These are phyloP conservation scores for Phoenix roebelenii DNA, from an alignment of 176 grass and related monocot species.

Conservation along the genomic window DNA sequence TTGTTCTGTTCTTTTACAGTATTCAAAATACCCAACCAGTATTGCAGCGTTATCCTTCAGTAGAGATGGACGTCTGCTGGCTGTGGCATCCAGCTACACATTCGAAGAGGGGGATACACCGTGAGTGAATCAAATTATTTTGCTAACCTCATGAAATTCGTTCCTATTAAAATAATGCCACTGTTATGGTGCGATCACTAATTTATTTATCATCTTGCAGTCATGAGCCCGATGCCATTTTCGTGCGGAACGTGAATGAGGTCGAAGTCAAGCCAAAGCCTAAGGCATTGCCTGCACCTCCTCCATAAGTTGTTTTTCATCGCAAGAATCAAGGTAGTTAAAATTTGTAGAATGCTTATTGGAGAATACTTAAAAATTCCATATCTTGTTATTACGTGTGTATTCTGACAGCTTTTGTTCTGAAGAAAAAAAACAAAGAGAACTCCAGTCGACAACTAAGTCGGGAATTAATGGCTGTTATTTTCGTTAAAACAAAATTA, in stretches of 20 bases:
- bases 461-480: too few relatives aligned
- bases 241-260: slow-evolving; percentile 81
- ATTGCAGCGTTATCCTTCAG: slow-evolving; percentile 92
- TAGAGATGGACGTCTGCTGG: slow-evolving; percentile 80
- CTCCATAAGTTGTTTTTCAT: slow-evolving; percentile 17
- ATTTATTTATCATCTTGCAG: slow-evolving; percentile 31
- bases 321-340: too few relatives aligned
- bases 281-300: slow-evolving; percentile 50
- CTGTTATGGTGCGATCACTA: too few relatives aligned
- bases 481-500: too few relatives aligned
- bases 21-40: slow-evolving; percentile 84
- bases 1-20: slow-evolving; percentile 40
- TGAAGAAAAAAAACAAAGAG: too few relatives aligned
- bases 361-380: too few relatives aligned
- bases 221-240: slow-evolving; percentile 76
- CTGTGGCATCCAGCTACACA: slow-evolving; percentile 93
- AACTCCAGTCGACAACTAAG: too few relatives aligned
- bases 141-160: not conserved
- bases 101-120: slow-evolving; percentile 86
- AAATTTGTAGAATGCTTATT: too few relatives aligned
- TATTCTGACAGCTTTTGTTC: too few relatives aligned
- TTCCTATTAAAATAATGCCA: too few relatives aligned
- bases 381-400: too few relatives aligned
- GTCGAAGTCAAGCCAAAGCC: slow-evolving; percentile 96
- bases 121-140: slow-evolving; percentile 33